Conservation (phyloP, 1,139 yeast species). For the Hyphopichia pseudoburtonii region DNA sequence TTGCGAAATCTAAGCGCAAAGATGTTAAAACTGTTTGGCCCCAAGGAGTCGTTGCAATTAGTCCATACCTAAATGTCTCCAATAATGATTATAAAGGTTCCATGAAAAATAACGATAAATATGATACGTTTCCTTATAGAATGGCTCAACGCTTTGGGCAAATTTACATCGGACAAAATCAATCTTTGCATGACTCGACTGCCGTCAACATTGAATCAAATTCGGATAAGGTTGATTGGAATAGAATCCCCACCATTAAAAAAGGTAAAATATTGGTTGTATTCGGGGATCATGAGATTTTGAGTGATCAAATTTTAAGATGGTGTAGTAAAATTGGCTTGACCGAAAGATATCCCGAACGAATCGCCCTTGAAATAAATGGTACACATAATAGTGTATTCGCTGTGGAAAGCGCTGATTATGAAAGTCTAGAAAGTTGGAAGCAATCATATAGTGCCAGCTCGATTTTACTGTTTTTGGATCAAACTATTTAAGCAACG, state of each 20-base stretch:
- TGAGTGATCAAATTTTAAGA: slow-evolving; percentile 40
- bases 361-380: background rate
- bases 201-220: background rate
- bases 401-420: background rate
- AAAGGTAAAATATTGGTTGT: slow-evolving; percentile 29
- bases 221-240: slow-evolving; percentile 26
- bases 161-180: slow-evolving; percentile 10
- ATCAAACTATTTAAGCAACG: background rate
- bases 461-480: background rate
- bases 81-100: slow-evolving; percentile 19
- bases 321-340: slow-evolving; percentile 22
- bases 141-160: slow-evolving; percentile 11
- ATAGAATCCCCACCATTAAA: slow-evolving; percentile 30
- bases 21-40: slow-evolving; percentile 29
- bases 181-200: slow-evolving; percentile 11
- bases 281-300: slow-evolving; percentile 44
- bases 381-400: background rate
- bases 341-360: background rate
- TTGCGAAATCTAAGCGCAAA: slow-evolving; percentile 7
- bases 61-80: slow-evolving; percentile 40
- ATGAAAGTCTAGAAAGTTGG: background rate
- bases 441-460: background rate
- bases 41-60: slow-evolving; percentile 28
- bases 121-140: slow-evolving; percentile 24
- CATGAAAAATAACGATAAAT: slow-evolving; percentile 29